Base-by-base conservation (phyloP, 1,284 basidiomycete genomes). In the Heterobasidion irregulare region DNA sequence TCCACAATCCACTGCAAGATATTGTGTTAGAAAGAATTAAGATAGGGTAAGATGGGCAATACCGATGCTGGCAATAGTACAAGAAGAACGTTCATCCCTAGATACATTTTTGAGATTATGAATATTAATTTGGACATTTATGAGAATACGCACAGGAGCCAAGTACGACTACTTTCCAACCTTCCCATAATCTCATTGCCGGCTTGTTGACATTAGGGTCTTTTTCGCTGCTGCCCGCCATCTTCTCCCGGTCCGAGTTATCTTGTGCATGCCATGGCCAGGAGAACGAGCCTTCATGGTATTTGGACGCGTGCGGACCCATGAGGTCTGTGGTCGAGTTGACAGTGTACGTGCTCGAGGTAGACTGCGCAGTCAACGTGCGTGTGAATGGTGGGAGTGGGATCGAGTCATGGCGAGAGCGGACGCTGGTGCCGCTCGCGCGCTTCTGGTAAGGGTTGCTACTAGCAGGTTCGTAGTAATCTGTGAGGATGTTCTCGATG, bases 21-120 rank as follows among this genome's bases (percentile, higher is more conserved):
- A 35, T 50, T 52, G 9, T 41, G 5, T 32, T 26, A 26, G 26
- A 26, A 26, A 26, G 26, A 26, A 26, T 4, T 26, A 26, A 26
- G 26, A 26, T 26, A 26, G 26, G 4, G 10, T 33, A 7, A 26
- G 19, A 16, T 10, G 26, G 41, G 1, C 72, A 80, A 58, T 57
- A 86, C 86, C 18, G 86, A 76, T 38, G 80, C 73, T 10, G 88
- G 88, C 38, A 83, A 72, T 35, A 80, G 67, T 15, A 79, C 52
- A 8, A 82, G 62, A n/a, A 89, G 71, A 51, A 85, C 32, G 61
- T 89, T 89, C 33, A 89, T 64, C 83, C 83, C 85, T 88, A 12
- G n/a, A 32, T 18, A 12, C 8, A 15, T 55, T 6, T 58, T 45
- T 41, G 38, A 50, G 54, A 4, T 26, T 26, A 6, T 0, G 26